Base-by-base conservation (phyloP, 2,329 filamentous ascomycete species). In the Penicillium sp. region DNA sequence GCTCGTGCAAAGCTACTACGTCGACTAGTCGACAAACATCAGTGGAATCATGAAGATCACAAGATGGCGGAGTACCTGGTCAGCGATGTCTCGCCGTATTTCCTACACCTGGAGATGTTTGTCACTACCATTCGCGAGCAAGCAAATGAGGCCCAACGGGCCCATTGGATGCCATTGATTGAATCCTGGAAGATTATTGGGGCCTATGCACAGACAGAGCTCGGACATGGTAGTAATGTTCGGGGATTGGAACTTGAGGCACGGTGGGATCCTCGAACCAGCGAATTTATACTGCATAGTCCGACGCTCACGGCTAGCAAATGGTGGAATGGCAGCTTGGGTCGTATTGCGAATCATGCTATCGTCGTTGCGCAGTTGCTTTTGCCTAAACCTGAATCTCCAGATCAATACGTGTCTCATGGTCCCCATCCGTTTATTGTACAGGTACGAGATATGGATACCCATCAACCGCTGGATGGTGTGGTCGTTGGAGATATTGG, bases 301-400 rank as follows among this genome's bases (percentile, higher is more conserved):
- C 81, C 81, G 11, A 78, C 78, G 26, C 66, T 83, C 21, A 83
- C 81, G 1, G 78, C 81, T 2, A 81, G 77, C 62, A 83, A 83
- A 67, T 83, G 80, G 80, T 83, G 81, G 81, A 83, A 83, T 66
- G 81, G 81, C 1, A 76, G 77, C 1, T 74, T 83, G 70, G 81
- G 81, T 2, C 72, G 80, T 25, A 81, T 79, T n/a, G 81, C 81
- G n/a, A 83, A 81, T 54, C 80, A 83, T 72, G 78, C 81, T 27
- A 82, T 84, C 58, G 80, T 83, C 1, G 79, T 83, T 19, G 81
- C 81, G 39, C 81, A 83, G 58, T 67, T 83, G 1, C 67, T 81
- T 33, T 67, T 82, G 13, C 80, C 80, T 27, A 68, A 73, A 61
- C 58, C 62, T 45, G 58, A 49, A 9, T 52, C 57, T 7, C 39